Evolutionary conservation across 2,329 filamentous ascomycete genomes (phyloP), one percentile per base, ranked within the genome.

Genomic region (Fusarium coicis): DNA sequence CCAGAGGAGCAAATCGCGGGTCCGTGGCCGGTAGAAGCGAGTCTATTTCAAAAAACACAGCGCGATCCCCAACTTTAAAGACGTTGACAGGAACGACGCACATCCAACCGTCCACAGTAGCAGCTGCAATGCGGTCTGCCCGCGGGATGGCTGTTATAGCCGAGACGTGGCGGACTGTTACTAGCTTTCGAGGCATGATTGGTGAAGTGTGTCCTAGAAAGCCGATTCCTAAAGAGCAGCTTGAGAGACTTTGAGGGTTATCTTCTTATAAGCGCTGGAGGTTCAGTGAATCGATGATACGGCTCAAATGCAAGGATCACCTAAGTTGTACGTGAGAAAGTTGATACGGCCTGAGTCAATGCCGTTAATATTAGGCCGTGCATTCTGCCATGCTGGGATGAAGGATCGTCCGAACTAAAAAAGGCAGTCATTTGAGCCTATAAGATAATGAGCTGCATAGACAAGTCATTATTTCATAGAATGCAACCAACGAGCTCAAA

Each of bases 11-110:
- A 40, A 69, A 77, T 43, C 75, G 72, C 21, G 61, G 57, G 26
- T 77, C 75, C 16, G 56, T 61, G 16, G 55, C 65, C 43, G 75
- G 75, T 6, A 77, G 62, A n/a, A 77, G 63, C 36, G 68, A 70
- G 62, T 76, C 75, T 23, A 77, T 76, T 49, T 77, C 74, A 37
- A 77, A 74, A 49, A 74, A 77, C 4, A 77, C 49, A 3, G 66
- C 75, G 11, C 59, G 44, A 36, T 74, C 75, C 15, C 74, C 70
- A 2, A 30, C 30, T 15, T 68, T n/a, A 34, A 77, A 77, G 10
- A 59, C 42, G 14, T 62, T 66, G 7, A 53, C 32, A 18, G 60
- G 30, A 23, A 77, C 72, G n/a, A 77, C 42, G 50, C 75, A 76
- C 26, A 62, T 70, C 75, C 75, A 77, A 40, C 72, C 74, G 46